Evolutionary conservation across 2,329 filamentous ascomycete genomes (phyloP).

Genomic region (Penicillium italicum): DNA sequence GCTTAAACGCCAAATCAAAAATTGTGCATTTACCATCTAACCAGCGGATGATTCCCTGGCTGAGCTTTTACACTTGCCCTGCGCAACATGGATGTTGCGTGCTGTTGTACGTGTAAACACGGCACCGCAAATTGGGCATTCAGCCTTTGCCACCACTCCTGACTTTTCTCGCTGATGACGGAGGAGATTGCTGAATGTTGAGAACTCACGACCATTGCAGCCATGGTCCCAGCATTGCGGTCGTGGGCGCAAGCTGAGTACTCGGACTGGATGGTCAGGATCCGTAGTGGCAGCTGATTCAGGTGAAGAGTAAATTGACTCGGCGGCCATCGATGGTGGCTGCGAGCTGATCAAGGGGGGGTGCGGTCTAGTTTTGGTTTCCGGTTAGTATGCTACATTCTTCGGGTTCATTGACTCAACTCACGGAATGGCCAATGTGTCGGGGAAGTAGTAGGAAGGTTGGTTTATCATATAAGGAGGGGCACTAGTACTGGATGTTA

Average conservation of each 20-base stretch:
- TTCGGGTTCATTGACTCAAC: slow-evolving; percentile 3
- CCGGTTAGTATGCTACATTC: slow-evolving; percentile 8
- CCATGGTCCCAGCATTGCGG: slow-evolving; percentile 97
- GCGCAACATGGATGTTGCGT: slow-evolving; percentile 77
- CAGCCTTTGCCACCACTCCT: slow-evolving; percentile 81
- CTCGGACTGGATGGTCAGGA: slow-evolving; percentile 56
- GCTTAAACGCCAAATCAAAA: not conserved
- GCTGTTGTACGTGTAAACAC: slow-evolving; percentile 89
- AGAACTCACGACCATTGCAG: slow-evolving; percentile 92
- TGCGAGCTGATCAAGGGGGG: slow-evolving; percentile 27
- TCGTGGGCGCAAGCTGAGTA: slow-evolving; percentile 77
- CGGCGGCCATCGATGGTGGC: slow-evolving; percentile 24
- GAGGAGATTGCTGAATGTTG: slow-evolving; percentile 90
- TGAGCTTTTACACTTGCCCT: slow-evolving; percentile 83
- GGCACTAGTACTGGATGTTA: slow-evolving; percentile 22
- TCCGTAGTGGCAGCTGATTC: slow-evolving; percentile 31
- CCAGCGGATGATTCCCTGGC: slow-evolving; percentile 29
- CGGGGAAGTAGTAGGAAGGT: slow-evolving; percentile 34
- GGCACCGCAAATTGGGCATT: slow-evolving; percentile 85
- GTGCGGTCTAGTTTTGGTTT: slow-evolving; percentile 18
- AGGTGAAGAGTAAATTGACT: slow-evolving; percentile 29
- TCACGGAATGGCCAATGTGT: slow-evolving; percentile 31
- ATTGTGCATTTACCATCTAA: slow-evolving; percentile 11
- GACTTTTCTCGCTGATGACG: slow-evolving; percentile 93
- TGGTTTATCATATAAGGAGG: slow-evolving; percentile 35